phyloP scores from a whole-genome alignment of 2,329 filamentous ascomycete species.

The Aspergillus puulaauensis region DNA sequence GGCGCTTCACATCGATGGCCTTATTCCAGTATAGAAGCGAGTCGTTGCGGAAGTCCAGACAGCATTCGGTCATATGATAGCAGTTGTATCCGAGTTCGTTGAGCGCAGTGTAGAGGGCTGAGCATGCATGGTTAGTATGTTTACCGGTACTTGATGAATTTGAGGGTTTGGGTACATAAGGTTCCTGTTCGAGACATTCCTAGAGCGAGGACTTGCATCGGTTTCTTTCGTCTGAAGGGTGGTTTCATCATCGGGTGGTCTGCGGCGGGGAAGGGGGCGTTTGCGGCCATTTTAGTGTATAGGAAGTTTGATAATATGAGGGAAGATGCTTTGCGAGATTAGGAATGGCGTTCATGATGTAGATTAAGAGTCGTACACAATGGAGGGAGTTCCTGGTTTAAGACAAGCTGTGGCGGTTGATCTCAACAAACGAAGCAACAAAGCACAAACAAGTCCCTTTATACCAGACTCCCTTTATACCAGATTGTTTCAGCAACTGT shows the following conservation, averaged over 20 bases:
- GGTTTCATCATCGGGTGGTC: background rate
- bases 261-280: background rate
- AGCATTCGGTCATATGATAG: slow-evolving; percentile 2
- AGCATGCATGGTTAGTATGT: background rate
- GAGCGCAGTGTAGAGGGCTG: slow-evolving; percentile 2
- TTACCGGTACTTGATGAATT: background rate
- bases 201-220: slow-evolving; percentile 4
- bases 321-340: background rate
- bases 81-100: background rate
- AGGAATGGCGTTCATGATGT: too few species aligned
- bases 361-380: too few species aligned
- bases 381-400: too few species aligned
- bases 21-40: background rate
- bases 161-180: background rate
- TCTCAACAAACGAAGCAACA: too few species aligned
- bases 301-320: background rate
- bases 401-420: too few species aligned
- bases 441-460: too few species aligned
- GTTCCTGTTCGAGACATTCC: slow-evolving; percentile 6
- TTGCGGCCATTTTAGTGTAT: background rate
- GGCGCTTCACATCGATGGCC: background rate
- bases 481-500: too few species aligned
- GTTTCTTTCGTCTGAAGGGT: background rate
- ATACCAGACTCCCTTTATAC: too few species aligned
- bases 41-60: background rate